Percentiles rank a stretch among this genome's conserved stretches.
Conservation (phyloP, 805 yeast species). For the Kuraishia piskuri region DNA sequence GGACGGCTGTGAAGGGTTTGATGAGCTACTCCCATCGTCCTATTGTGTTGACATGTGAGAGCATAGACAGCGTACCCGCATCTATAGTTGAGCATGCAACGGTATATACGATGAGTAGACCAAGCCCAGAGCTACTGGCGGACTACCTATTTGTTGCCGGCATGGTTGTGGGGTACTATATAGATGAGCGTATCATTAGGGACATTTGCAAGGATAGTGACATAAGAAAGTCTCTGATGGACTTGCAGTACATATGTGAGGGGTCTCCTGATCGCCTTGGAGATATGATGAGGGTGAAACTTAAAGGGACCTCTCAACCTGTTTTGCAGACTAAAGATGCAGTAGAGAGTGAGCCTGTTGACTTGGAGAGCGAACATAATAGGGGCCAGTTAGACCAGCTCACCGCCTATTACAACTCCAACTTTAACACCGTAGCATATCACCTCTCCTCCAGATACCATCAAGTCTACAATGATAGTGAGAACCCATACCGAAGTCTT, state of each 20-base stretch:
- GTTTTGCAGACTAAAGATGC: no score
- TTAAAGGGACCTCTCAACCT: neutral
- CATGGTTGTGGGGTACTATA: constrained; percentile 14
- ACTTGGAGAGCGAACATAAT: no score
- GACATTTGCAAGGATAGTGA: constrained; percentile 10
- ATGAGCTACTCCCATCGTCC: constrained; percentile 31
- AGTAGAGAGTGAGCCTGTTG: no score
- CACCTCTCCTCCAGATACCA: neutral
- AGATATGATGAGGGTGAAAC: neutral
- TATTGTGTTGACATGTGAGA: constrained; percentile 20
- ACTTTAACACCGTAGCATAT: neutral
- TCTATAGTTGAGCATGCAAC: constrained; percentile 21
- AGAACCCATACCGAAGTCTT: neutral
- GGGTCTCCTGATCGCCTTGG: neutral
- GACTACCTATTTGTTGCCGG: constrained; percentile 20
- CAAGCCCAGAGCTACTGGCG: constrained; percentile 1
- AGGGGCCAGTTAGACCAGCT: no score
- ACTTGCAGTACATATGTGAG: constrained; percentile 19
- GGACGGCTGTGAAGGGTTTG: constrained; percentile 62
- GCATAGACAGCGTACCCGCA: constrained; percentile 14
- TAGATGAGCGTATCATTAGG: constrained; percentile 13
- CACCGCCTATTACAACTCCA: neutral
- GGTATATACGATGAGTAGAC: constrained; percentile 13
- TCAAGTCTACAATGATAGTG: neutral
- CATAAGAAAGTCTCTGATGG: constrained; percentile 19